Base-by-base conservation (phyloP, 441 rosid species). In the Omphalea diandra region DNA sequence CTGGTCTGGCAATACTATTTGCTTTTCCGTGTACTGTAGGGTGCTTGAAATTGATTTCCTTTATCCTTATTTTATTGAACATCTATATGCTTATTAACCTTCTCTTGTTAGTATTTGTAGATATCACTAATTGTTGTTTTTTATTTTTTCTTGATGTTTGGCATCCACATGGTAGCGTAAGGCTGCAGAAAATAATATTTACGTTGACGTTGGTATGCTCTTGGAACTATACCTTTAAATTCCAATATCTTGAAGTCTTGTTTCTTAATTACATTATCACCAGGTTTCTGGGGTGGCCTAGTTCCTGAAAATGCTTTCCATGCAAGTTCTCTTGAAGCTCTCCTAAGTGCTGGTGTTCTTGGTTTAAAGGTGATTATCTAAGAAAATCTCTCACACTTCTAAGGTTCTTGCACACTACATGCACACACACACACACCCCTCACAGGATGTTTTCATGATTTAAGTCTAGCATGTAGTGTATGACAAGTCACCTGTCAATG, bases 271-370 rank as follows among this genome's bases (percentile, higher is more conserved):
- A 22, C 67, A 63, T 17, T 17, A 11, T 74, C 56, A 76, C 63
- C 82, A 93, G 99, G 99, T 65, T 95, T 95, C 61, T 95, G 99
- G 98, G 99, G 99, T 74, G 98, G 99, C 73, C 81, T 93, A 59
- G 98, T 90, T 69, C 98, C 99, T 70, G 98, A 81, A 36, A 95
- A 95, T 83, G 98, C 99, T 66, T 86, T 80, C 33, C 86, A 90
- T 69, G 79, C 86, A 76, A 86, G 77, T 69, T 83, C 85, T 47
- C 83, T 95, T 24, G 83, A 81, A 72, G 91, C 92, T 74, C 96
- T 95, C 31, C 81, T 95, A 68, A 80, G 69, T 53, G 95, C 92
- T 62, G 98, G 99, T 64, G 98, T 73, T 77, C 97, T 93, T 75
- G 99, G 99, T 67, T 81, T 95, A 81, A 93, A 93, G 97, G 98